Evolutionary conservation across 345 rosid species (phyloP).

Genomic region (Populus tremula): DNA sequence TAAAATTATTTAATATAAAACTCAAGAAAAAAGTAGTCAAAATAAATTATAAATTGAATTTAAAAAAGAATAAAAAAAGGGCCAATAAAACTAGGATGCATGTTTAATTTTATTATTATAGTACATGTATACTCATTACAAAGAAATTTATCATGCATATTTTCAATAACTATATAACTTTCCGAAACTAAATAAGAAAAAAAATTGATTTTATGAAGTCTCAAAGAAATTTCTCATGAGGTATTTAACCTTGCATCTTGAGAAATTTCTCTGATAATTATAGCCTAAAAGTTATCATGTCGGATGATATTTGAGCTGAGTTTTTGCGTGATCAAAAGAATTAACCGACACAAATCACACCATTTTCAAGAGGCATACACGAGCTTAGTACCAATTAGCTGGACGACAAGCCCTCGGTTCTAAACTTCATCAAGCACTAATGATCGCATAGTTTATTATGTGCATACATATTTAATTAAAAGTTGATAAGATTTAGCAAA

Average conservation of each 20-base stretch:
- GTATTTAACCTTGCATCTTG: neutral
- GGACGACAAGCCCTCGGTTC: slow-evolving; percentile 29
- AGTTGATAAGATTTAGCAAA: slow-evolving; percentile 19
- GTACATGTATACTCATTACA: neutral
- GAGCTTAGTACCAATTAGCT: slow-evolving; percentile 16
- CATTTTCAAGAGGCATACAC: slow-evolving; percentile 21
- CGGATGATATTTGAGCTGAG: neutral
- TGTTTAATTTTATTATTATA: too few species aligned
- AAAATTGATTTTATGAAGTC: neutral
- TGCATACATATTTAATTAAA: neutral
- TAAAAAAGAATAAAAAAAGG: too few species aligned
- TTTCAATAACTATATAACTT: neutral
- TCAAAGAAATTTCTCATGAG: neutral
- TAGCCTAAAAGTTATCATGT: neutral
- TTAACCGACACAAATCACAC: slow-evolving; percentile 15
- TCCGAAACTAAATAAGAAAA: neutral
- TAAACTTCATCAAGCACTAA: slow-evolving; percentile 1
- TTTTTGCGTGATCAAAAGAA: neutral
- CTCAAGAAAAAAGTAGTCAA: too few species aligned
- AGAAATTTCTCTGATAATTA: neutral
- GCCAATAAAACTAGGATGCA: too few species aligned
- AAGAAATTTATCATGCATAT: neutral
- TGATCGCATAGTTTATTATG: neutral
- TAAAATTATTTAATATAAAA: too few species aligned
- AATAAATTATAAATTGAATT: too few species aligned